Evolutionary conservation across 805 yeast genomes (phyloP), one percentile per base, ranked within the genome.

Genomic region (Komagataella kurtzmanii): DNA sequence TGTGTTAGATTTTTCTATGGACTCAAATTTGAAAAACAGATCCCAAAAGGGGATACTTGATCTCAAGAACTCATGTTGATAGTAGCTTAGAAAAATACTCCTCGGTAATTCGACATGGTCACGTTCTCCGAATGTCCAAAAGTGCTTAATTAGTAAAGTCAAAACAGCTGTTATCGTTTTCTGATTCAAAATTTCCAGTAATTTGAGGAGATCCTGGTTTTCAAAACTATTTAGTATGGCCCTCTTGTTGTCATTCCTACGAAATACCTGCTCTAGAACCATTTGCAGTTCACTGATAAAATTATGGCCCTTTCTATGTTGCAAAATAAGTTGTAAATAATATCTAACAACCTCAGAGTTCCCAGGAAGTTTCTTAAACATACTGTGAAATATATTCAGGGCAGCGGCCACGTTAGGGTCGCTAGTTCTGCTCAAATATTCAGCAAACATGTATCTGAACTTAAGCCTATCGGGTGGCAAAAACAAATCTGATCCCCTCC

Each of bases 41-140:
- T 64, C 59, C 89, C 89, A 84, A 57, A 81, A 85, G 18, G 70
- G 58, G 4, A 64, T 63, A 1, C 80, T 74, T 5, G 65, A 58
- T 47, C 64, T 64, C 12, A 81, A 58, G 3, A 65, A 58, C 1
- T 59, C 55, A 36, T 69, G 56, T 44, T 61, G 59, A 52, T 59
- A 64, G 45, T 56, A 60, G 2, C 55, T 49, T 44, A 59, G 54
- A n/a, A 64, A 54, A 3, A 61, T 47, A 12, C 58, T 63, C 48
- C 70, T 54, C 1, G 66, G 57, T 2, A 47, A 50, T 45, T 59
- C 58, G 23, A 60, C 45, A 44, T 61, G 54, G 7, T 51, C 53
- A 7, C 54, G 24, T 30, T 53, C 49, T 6, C n/a, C 40, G 14
- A 30, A 14, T 2, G 61, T 19, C 70, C 69, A 66, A 24, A 52